phyloP scores from a whole-genome alignment of 2,329 filamentous ascomycete genomes.

The Fusarium nurragi region DNA sequence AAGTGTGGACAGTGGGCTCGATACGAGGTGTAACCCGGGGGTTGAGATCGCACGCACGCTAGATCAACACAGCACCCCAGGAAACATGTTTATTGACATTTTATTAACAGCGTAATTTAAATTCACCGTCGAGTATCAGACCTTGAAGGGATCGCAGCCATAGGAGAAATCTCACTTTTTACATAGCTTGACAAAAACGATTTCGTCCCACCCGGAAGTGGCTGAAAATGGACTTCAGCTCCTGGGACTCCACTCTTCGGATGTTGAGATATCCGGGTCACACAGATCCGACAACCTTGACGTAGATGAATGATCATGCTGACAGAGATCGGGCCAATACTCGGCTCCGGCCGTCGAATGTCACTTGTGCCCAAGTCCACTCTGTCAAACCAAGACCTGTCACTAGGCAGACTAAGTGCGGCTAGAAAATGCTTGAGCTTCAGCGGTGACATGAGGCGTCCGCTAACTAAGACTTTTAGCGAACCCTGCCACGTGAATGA shows the following conservation, averaged over 20 bases:
- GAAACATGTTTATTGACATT: no score
- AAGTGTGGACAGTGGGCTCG: no score
- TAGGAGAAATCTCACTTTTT: no score
- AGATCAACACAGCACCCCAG: no score
- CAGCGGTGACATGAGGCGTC: neutral
- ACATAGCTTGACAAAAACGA: neutral
- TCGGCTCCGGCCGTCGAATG: neutral
- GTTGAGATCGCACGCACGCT: no score
- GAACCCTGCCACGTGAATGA: neutral
- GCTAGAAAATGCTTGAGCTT: neutral
- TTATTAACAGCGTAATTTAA: no score
- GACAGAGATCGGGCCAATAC: no score
- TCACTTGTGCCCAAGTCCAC: neutral
- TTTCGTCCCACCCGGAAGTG: neutral
- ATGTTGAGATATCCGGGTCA: conserved; percentile 3
- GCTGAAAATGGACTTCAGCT: neutral
- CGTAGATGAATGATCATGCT: conserved; percentile 1
- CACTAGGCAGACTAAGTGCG: neutral
- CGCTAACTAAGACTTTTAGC: neutral
- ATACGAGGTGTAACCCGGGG: no score
- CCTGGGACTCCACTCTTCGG: neutral
- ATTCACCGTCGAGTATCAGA: no score
- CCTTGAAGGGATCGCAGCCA: no score
- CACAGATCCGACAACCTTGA: neutral
- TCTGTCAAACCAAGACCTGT: no score